Conservation (phyloP, 257 asterid genomes). For the Nyctanthes arbortristis region DNA sequence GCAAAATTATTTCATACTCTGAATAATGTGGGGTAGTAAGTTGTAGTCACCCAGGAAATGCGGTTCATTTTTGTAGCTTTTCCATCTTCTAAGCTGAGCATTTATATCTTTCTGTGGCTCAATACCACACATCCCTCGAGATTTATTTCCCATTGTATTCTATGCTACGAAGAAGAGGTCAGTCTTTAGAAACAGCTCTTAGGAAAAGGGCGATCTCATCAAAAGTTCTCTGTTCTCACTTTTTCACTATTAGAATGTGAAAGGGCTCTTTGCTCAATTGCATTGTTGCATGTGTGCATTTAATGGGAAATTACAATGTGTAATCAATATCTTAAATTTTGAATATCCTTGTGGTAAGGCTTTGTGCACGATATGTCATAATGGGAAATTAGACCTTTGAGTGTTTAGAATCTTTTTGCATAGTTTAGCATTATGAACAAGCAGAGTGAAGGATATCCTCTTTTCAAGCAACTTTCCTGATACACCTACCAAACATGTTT, state of each 20-base stretch:
- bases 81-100: background rate
- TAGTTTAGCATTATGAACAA: background rate
- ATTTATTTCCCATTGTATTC: conserved; percentile 8
- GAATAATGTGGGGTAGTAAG: conserved; percentile 16
- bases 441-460: background rate
- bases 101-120: conserved; percentile 8
- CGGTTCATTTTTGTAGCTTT: background rate
- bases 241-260: background rate
- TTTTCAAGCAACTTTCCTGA: background rate
- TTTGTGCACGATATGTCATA: background rate
- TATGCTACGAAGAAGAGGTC: background rate
- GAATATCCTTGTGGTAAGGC: background rate
- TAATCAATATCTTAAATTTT: conserved; percentile 5
- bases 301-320: background rate
- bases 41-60: background rate
- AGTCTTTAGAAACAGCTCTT: conserved; percentile 7
- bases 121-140: background rate
- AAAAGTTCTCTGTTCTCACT: background rate
- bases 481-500: background rate
- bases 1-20: conserved; percentile 1
- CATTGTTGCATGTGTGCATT: background rate
- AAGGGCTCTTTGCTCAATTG: background rate
- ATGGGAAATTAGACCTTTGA: conserved; percentile 1
- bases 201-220: conserved; percentile 1
- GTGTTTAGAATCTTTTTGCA: background rate